phyloP scores from a whole-genome alignment of 2,329 filamentous ascomycete genomes.

The Colletotrichum phormii region DNA sequence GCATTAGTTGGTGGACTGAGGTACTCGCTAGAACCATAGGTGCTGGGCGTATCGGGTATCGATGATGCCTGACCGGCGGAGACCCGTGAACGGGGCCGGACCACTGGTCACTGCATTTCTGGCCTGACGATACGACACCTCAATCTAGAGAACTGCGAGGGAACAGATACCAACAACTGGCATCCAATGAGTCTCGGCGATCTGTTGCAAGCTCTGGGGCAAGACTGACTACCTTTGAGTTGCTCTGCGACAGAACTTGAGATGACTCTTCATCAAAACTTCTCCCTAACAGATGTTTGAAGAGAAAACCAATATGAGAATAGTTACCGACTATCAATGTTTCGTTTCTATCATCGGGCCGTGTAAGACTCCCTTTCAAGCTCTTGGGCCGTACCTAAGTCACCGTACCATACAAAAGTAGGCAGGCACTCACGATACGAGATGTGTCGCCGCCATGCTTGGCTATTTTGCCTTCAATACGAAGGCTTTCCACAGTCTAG shows the following conservation, averaged over 20 bases:
- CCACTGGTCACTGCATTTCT: slow-evolving; percentile 24
- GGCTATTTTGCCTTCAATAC: neutral
- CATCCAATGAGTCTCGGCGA: neutral
- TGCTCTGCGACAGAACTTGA: neutral
- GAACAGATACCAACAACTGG: neutral
- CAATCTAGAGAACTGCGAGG: slow-evolving; percentile 7
- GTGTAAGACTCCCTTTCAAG: neutral
- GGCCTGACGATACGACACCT: slow-evolving; percentile 23
- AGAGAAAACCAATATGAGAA: neutral
- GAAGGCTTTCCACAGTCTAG: neutral
- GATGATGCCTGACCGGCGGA: slow-evolving; percentile 33
- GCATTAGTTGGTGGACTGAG: neutral
- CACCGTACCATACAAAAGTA: neutral
- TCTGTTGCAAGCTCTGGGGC: neutral
- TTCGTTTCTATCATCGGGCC: neutral
- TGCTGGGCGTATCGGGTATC: slow-evolving; percentile 24
- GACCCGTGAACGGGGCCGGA: slow-evolving; percentile 15
- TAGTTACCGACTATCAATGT: neutral
- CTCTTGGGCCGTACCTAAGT: neutral
- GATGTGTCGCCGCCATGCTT: neutral
- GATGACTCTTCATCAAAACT: neutral
- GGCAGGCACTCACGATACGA: neutral
- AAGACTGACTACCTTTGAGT: neutral
- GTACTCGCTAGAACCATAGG: neutral
- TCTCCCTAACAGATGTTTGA: neutral